These are phyloP conservation scores for Bryoglossum gracile DNA, from an alignment of 495 filamentous ascomycete species.

Conservation along the genomic window DNA sequence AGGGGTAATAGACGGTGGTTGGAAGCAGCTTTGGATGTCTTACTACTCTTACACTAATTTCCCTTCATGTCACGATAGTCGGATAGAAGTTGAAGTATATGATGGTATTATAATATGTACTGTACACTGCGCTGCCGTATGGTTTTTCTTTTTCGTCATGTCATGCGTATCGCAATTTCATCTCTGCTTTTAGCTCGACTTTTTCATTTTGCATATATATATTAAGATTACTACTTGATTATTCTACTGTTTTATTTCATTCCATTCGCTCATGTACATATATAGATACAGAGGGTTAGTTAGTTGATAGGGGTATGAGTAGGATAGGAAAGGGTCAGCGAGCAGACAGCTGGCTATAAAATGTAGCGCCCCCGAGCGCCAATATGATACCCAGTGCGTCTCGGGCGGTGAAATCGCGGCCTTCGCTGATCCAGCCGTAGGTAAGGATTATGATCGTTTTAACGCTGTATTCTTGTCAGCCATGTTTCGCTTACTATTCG, in stretches of 20 bases:
- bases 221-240: neutral
- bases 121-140: no score
- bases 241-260: neutral
- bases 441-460: constrained; percentile 26
- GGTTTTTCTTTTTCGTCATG: no score
- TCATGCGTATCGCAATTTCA: no score
- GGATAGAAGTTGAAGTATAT: no score
- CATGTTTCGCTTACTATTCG: no score
- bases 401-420: constrained; percentile 14
- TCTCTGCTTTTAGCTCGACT: no score
- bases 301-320: no score
- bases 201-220: neutral
- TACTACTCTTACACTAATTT: neutral
- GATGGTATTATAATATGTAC: no score
- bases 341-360: constrained; percentile 23
- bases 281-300: neutral
- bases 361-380: constrained; percentile 22
- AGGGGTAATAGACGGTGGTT: no score
- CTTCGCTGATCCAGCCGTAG: constrained; percentile 25
- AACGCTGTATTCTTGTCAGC: constrained; percentile 11
- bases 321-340: constrained; percentile 6
- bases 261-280: neutral
- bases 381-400: constrained; percentile 22
- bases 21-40: neutral
- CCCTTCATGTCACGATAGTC: neutral